Base-by-base conservation (phyloP, 1,139 yeast species). In the Martiniozyma asiatica region DNA sequence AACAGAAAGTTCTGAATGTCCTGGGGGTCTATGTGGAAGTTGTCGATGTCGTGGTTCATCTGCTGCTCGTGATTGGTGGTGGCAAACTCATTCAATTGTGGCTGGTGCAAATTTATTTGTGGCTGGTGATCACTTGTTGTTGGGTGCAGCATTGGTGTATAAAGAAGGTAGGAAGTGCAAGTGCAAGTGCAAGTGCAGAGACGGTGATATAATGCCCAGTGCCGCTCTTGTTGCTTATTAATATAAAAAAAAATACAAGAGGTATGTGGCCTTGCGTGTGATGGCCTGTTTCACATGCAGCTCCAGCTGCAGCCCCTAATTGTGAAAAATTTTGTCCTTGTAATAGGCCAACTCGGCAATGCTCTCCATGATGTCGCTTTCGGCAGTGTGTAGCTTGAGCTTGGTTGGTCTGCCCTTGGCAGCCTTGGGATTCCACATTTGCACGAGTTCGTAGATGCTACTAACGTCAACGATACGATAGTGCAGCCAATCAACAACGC, bases 381-480 rank as follows among this genome's bases (percentile, higher is more conserved):
- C 68, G 0, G 98, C 98, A 0, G 97, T 87, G 51, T 92, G 99
- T 1, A 64, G 63, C 10, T 66, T 63, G 27, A 55, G 55, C 55
- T 89, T 87, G 5, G 7, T 15, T 3, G 42, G 42, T 4, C 34
- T 24, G 18, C 26, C 15, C 8, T 17, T 20, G 3, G 32, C 31
- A 4, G 32, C 27, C 32, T 59, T 58, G 1, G 97, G 96, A 49
- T 82, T 81, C 50, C 82, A 89, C 44, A 97, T 69, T 32, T 58
- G 60, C 1, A 89, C 81, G 17, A 85, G 58, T 53, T 89, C 98
- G 64, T 72, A 70, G 26, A 92, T 59, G 2, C 87, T 63, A 7
- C 94, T 77, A 13, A 89, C 98, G 47, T 92, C 99, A 23, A 92
- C 67, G 31, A 87, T 64, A 31, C 99, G 65, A 51, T 92, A 89